Conservation (phyloP, 139 green algal species). For the Picochlorum sp. region DNA sequence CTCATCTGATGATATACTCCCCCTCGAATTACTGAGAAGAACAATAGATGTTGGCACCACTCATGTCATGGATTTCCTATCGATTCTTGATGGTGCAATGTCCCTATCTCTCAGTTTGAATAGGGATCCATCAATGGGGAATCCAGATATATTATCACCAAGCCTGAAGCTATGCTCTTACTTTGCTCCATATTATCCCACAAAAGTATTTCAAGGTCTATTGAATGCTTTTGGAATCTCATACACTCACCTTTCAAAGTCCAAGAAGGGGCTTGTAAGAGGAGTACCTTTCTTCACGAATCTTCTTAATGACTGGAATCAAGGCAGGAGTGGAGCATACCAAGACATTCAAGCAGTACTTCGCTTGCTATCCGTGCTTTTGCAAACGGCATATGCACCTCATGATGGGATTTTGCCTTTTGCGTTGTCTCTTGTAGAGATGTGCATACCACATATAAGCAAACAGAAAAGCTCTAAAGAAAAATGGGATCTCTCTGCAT, state of each 20-base stretch:
- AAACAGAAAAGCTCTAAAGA: background rate
- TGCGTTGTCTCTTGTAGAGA: background rate
- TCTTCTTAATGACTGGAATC: too few species aligned
- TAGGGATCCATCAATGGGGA: too few species aligned
- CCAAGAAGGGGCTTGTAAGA: background rate
- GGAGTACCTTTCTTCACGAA: too few species aligned
- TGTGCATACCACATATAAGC: background rate
- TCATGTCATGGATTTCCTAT: background rate
- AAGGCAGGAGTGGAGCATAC: too few species aligned
- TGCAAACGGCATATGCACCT: too few species aligned
- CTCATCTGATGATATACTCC: background rate
- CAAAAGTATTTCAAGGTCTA: background rate
- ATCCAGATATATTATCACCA: too few species aligned
- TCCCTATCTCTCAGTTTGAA: too few species aligned
- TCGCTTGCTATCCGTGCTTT: too few species aligned
- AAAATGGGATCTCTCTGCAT: conserved; percentile 20
- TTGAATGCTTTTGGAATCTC: background rate
- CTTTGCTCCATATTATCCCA: background rate
- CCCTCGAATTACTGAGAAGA: background rate
- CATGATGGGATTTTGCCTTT: too few species aligned
- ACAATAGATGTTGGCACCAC: background rate
- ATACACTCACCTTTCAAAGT: background rate
- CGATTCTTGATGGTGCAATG: background rate
- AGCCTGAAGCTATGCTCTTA: background rate
- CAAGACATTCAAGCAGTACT: too few species aligned